Percentiles rank a stretch among this genome's conserved stretches.
Evolutionary conservation across 2,329 filamentous ascomycete genomes (phyloP).

Genomic region (Aspergillus sp.): DNA sequence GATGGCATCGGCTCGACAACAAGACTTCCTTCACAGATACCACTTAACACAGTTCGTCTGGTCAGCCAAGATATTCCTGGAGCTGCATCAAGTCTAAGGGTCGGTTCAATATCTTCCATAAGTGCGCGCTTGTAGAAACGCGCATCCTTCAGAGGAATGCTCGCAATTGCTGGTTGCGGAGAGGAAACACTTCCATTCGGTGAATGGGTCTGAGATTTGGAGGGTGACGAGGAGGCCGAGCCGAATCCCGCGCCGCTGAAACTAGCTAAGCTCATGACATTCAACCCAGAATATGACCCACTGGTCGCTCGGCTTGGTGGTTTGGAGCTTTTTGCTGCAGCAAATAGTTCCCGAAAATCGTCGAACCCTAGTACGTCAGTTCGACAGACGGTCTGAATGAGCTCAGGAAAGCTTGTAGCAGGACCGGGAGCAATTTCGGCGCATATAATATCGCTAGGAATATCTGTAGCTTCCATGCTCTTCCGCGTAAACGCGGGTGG

Average conservation of each 20-base stretch:
- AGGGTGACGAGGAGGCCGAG: conserved; percentile 60
- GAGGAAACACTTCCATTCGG: conserved; percentile 42
- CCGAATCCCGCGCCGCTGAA: conserved; percentile 47
- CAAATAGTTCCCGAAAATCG: conserved; percentile 78
- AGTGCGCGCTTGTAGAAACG: conserved; percentile 91
- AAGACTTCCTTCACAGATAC: conserved; percentile 80
- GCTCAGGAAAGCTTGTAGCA: conserved; percentile 73
- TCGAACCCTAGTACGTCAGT: conserved; percentile 78
- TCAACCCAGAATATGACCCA: conserved; percentile 66
- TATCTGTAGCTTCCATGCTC: conserved; percentile 61
- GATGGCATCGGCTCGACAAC: conserved; percentile 84
- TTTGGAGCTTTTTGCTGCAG: conserved; percentile 63
- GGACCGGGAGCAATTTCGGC: conserved; percentile 61
- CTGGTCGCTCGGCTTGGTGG: conserved; percentile 68
- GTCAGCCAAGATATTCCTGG: conserved; percentile 93
- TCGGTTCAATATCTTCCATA: conserved; percentile 91
- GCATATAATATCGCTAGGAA: conserved; percentile 50
- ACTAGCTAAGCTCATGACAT: conserved; percentile 57
- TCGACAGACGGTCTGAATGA: conserved; percentile 79
- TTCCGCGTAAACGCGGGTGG: conserved; percentile 56
- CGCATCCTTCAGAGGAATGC: conserved; percentile 73
- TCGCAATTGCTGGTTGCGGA: conserved; percentile 44
- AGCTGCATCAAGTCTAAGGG: conserved; percentile 81
- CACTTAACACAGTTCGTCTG: conserved; percentile 76
- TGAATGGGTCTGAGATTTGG: conserved; percentile 60